Evolutionary conservation across 106 monocot genomes (phyloP), one percentile per base, ranked within the genome.

Genomic region (Acanthochlamys bracteata): DNA sequence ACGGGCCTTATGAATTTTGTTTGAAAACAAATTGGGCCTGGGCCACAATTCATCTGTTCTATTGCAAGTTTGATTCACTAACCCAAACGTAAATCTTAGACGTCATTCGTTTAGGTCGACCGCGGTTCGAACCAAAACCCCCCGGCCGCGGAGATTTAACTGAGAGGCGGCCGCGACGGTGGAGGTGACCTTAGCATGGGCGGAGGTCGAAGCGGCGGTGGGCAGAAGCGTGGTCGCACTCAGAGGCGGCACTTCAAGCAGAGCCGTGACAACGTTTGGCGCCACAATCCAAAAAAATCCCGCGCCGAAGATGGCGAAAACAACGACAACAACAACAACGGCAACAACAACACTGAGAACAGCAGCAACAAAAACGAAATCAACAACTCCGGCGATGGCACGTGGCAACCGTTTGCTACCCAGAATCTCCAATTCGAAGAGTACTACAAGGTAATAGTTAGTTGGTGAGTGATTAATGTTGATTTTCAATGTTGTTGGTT

Each of bases 201-300:
- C 60, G 53, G 55, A 15, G 19, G 84, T 89, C 84, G 43, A 7
- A 13, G 81, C 13, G n/a, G 75, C 23, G 77, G 89, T 45, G 96
- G 88, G 7, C 82, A 73, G 66, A 98, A 92, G 76, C 98, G 98
- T 27, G 88, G 98, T 25, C 82, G 98, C 21, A 98, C 88, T 27
- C 98, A 92, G 76, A 55, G 98, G 71, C 68, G 80, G 57, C 91
- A 98, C 68, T 98, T 98, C 92, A 91, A 81, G 69, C 74, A 98
- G 77, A 60, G 70, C 69, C 83, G 91, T 47, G 92, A 98, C 27
- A 98, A 98, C 71, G 75, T 79, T 15, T 98, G 98, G 98, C 92
- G 88, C 78, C 47, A 83, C 74, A 68, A 71, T 46, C 64, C 68
- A 27, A 72, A 75, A 65, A 78, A 73, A 55, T 67, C 76, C 13